These are phyloP conservation scores for Penicillium sclerotiorum DNA, from an alignment of 2,329 filamentous ascomycete genomes.

Conservation along the genomic window DNA sequence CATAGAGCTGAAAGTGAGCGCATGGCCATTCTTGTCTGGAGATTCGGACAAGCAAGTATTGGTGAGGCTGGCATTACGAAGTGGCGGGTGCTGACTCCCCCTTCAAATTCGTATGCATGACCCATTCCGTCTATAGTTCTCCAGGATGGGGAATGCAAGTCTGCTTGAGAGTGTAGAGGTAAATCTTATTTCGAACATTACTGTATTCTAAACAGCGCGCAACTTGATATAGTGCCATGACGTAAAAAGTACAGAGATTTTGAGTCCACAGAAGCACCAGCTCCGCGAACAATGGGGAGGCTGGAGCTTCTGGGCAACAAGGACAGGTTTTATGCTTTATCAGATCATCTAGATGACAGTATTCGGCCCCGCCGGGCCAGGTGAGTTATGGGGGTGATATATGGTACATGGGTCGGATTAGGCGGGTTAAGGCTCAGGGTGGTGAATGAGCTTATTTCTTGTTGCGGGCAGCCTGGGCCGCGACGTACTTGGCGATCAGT, in stretches of 20 bases:
- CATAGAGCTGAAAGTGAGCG: too few species aligned
- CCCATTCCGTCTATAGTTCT: too few species aligned
- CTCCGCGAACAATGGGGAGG: constrained; percentile 3
- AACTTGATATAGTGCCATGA: constrained; percentile 25
- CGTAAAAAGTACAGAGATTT: constrained; percentile 21
- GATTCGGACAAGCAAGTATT: too few species aligned
- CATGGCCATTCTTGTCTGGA: too few species aligned
- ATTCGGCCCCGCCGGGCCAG: constrained; percentile 2
- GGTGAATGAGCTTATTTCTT: constrained; percentile 53
- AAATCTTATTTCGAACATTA: constrained; percentile 27
- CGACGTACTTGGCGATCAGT: constrained; percentile 68
- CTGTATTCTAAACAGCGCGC: constrained; percentile 22
- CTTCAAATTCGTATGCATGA: too few species aligned
- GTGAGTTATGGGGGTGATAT: constrained; percentile 1
- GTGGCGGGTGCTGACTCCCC: too few species aligned
- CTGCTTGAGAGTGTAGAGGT: constrained; percentile 28
- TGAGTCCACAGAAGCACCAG: constrained; percentile 6
- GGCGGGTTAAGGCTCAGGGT: constrained; percentile 8
- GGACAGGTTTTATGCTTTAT: constrained; percentile 6
- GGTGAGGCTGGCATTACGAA: too few species aligned
- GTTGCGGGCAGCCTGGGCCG: constrained; percentile 65
- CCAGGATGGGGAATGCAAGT: too few species aligned
- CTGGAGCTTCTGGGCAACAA: constrained; percentile 3
- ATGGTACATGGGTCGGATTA: constrained; percentile 9
- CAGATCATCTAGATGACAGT: constrained; percentile 3